Conservation (phyloP, 441 rosid genomes). For the Erodium texanum region DNA sequence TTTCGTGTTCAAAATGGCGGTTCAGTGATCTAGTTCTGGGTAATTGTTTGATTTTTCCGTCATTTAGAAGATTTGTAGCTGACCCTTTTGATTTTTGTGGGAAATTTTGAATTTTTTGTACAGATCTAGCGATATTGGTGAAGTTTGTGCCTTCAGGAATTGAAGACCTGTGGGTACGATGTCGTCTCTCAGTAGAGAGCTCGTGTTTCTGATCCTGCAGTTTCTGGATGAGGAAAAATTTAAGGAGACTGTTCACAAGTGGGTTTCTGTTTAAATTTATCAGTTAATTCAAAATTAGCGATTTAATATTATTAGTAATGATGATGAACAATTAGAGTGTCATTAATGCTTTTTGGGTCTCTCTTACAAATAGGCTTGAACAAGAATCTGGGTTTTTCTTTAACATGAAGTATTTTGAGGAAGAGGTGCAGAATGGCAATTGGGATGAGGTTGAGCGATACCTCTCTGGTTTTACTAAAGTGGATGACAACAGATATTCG, state of each 20-base stretch:
- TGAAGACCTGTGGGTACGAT: slow-evolving; percentile 34
- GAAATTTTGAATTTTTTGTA: slow-evolving; percentile 3
- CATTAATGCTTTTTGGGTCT: slow-evolving; percentile 2
- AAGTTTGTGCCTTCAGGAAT: slow-evolving; percentile 21
- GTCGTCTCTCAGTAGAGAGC: slow-evolving; percentile 72
- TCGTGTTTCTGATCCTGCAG: slow-evolving; percentile 71
- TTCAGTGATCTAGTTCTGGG: slow-evolving; percentile 38
- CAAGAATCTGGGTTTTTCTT: slow-evolving; percentile 74
- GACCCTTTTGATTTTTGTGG: slow-evolving; percentile 15
- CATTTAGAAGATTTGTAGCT: slow-evolving; percentile 18
- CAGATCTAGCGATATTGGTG: slow-evolving; percentile 55
- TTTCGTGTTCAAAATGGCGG: slow-evolving; percentile 14
- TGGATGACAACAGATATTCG: slow-evolving; percentile 76
- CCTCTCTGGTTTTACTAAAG: slow-evolving; percentile 69
- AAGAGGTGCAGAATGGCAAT: slow-evolving; percentile 72
- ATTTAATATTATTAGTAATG: neutral
- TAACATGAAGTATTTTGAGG: slow-evolving; percentile 68
- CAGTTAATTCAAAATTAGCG: neutral
- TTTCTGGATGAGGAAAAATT: slow-evolving; percentile 79
- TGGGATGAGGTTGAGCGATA: slow-evolving; percentile 86
- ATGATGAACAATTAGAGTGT: neutral
- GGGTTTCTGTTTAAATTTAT: slow-evolving; percentile 12
- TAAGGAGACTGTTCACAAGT: slow-evolving; percentile 62
- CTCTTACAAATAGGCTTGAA: slow-evolving; percentile 42
- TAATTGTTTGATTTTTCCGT: neutral